Base-by-base conservation (phyloP, 345 rosid genomes). In the Trapa bicornis region DNA sequence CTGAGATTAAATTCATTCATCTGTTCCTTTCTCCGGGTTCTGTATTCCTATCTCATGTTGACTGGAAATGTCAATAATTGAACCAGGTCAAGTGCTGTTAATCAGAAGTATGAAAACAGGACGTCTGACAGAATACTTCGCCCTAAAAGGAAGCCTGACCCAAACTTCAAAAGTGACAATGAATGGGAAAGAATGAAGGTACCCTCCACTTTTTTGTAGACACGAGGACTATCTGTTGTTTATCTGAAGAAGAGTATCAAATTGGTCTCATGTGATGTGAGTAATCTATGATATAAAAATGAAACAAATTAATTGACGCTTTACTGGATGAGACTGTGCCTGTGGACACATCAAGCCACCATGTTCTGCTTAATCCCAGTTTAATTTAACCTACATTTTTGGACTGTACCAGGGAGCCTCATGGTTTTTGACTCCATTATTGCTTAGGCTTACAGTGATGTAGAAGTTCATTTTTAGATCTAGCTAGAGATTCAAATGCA, bases 161-260 rank as follows among this genome's bases (percentile, higher is more conserved):
- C 38, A 9, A 52, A 52, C 37, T 52, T 36, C n/a, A 67, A 67
- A 61, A 64, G 73, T 6, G 68, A 69, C 37, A 42, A 50, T 63
- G 85, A 73, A 42, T 81, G 84, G 62, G 96, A 92, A 66, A 80
- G 71, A 76, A 86, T 88, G 86, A 87, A 89, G 90, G 98, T 88
- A 83, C 36, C 68, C 68, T 60, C 71, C 68, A 33, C 22, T 73
- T 35, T 12, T 50, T 37, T 45, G 11, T 47, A 15, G 3, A 47
- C 53, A 48, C 5, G 56, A 14, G 6, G 43, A 41, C 6, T 50
- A 29, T 50, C 54, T 50, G 22, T 50, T 50, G 14, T 15, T 50
- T 50, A 13, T 50, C 54, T 50, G 54, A 50, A 50, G 22, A 50
- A 50, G 22, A 1, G n/a, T 50, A 15, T 15, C 56, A 50, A 29